Percentiles rank a stretch among this genome's conserved stretches.
phyloP scores from a whole-genome alignment of 768 basidiomycete species.

The Boletus eberwhitei region DNA sequence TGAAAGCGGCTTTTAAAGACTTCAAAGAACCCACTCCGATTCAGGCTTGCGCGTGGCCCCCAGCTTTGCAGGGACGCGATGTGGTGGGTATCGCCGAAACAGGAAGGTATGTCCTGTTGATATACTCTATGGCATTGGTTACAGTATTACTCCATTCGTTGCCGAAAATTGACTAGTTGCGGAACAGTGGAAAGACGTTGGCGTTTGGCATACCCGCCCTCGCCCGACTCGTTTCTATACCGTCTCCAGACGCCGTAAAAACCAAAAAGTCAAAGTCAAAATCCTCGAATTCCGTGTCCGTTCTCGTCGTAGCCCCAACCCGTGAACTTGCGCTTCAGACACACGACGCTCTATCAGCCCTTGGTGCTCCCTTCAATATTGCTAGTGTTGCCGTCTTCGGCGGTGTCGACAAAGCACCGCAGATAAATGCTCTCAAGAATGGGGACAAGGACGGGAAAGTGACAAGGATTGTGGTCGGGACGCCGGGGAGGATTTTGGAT shows the following conservation, averaged over 20 bases:
- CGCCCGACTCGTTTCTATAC: conserved; percentile 51
- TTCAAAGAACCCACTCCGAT: conserved; percentile 94
- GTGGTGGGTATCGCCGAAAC: conserved; percentile 97
- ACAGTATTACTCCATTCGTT: not conserved
- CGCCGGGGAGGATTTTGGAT: conserved; percentile 91
- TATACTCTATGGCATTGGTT: not conserved
- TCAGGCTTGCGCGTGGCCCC: conserved; percentile 94
- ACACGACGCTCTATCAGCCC: conserved; percentile 71
- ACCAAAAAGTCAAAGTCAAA: conserved; percentile 29
- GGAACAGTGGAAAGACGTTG: conserved; percentile 84
- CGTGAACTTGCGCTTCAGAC: conserved; percentile 96
- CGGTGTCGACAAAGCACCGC: conserved; percentile 88
- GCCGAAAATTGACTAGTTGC: not conserved
- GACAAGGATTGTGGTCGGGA: conserved; percentile 87
- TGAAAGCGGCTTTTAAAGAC: conserved; percentile 58
- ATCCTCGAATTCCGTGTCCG: conserved; percentile 41
- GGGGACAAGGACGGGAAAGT: conserved; percentile 45
- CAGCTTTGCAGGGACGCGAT: conserved; percentile 75
- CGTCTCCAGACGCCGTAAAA: conserved; percentile 17
- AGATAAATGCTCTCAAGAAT: conserved; percentile 65
- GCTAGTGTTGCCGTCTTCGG: conserved; percentile 89
- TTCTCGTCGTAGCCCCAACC: conserved; percentile 89
- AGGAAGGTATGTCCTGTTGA: conserved; percentile 55
- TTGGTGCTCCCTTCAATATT: conserved; percentile 74
- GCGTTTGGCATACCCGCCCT: conserved; percentile 94